These are phyloP conservation scores for Ceratocystis huliohia DNA, from an alignment of 2,329 filamentous ascomycete species.

Conservation along the genomic window DNA sequence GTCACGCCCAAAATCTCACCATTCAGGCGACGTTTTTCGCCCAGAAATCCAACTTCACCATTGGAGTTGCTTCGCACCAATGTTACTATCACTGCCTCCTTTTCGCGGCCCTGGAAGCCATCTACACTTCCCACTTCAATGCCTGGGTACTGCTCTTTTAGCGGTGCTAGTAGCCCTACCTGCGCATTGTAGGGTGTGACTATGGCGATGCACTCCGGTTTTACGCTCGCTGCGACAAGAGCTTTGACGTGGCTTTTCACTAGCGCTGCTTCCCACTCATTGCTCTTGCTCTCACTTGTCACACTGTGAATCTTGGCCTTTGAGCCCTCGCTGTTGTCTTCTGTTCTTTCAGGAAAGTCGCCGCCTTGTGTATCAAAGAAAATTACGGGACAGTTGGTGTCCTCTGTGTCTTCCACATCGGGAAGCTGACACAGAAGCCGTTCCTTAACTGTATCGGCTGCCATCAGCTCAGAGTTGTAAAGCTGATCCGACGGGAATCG, in stretches of 20 bases:
- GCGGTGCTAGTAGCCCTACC: slow-evolving; percentile 63
- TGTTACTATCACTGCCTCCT: slow-evolving; percentile 86
- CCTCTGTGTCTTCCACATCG: slow-evolving; percentile 67
- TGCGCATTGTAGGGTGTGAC: slow-evolving; percentile 96
- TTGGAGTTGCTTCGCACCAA: slow-evolving; percentile 84
- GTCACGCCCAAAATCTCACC: slow-evolving; percentile 42
- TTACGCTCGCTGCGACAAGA: slow-evolving; percentile 68
- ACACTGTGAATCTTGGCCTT: slow-evolving; percentile 35
- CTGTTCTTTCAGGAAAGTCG: slow-evolving; percentile 71
- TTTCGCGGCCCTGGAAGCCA: slow-evolving; percentile 93
- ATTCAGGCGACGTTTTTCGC: slow-evolving; percentile 82
- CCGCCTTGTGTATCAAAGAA: slow-evolving; percentile 97
- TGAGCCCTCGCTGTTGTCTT: slow-evolving; percentile 51
- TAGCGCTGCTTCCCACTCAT: slow-evolving; percentile 76
- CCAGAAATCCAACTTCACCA: slow-evolving; percentile 82
- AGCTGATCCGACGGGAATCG: slow-evolving; percentile 79
- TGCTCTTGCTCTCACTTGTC: slow-evolving; percentile 62
- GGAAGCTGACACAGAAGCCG: slow-evolving; percentile 49
- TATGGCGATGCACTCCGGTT: slow-evolving; percentile 74
- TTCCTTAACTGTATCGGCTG: slow-evolving; percentile 63
- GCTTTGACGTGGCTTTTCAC: slow-evolving; percentile 64
- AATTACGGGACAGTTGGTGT: slow-evolving; percentile 75
- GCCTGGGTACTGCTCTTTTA: slow-evolving; percentile 70
- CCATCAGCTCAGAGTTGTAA: slow-evolving; percentile 70
- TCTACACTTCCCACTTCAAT: slow-evolving; percentile 95